Conservation (phyloP, 108 stramenopile genomes). For the Nitzschia putrida region DNA sequence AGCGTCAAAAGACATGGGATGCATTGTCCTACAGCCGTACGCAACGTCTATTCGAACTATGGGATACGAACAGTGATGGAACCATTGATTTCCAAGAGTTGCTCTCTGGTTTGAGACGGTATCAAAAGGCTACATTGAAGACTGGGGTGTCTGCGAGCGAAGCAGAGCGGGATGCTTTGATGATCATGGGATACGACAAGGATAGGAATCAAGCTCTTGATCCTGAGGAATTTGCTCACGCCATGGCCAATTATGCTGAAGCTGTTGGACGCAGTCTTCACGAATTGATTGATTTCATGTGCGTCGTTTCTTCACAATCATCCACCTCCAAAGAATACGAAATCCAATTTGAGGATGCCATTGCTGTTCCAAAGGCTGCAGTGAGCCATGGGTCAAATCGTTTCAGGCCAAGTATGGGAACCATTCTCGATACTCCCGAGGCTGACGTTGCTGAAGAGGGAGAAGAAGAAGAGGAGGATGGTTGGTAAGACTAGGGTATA, state of each 20-base stretch:
- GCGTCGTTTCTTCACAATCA: conserved; percentile 34
- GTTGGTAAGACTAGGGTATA: conserved; percentile 1
- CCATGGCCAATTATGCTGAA: conserved; percentile 48
- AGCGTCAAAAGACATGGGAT: conserved; percentile 29
- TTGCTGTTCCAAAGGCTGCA: neutral
- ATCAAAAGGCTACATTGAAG: conserved; percentile 25
- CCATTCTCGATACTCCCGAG: conserved; percentile 36
- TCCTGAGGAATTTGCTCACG: conserved; percentile 42
- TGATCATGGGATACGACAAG: conserved; percentile 42
- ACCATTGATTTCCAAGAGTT: conserved; percentile 49
- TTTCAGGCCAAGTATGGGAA: conserved; percentile 19
- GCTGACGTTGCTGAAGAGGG: conserved; percentile 26
- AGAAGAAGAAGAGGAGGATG: conserved; percentile 38
- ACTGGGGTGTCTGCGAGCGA: neutral
- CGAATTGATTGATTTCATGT: conserved; percentile 55
- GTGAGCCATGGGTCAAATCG: neutral
- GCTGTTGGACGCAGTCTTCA: conserved; percentile 24
- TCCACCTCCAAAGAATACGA: conserved; percentile 26
- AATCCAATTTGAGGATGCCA: conserved; percentile 16
- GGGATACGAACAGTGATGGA: conserved; percentile 44
- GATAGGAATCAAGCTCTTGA: conserved; percentile 46
- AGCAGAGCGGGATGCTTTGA: conserved; percentile 34
- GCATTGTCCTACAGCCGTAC: conserved; percentile 39
- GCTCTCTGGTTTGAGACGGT: conserved; percentile 36
- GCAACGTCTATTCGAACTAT: conserved; percentile 37